Percentiles rank a stretch among this genome's conserved stretches.
phyloP scores from a whole-genome alignment of 257 asterid species.

The Fraxinus quadrangulata region DNA sequence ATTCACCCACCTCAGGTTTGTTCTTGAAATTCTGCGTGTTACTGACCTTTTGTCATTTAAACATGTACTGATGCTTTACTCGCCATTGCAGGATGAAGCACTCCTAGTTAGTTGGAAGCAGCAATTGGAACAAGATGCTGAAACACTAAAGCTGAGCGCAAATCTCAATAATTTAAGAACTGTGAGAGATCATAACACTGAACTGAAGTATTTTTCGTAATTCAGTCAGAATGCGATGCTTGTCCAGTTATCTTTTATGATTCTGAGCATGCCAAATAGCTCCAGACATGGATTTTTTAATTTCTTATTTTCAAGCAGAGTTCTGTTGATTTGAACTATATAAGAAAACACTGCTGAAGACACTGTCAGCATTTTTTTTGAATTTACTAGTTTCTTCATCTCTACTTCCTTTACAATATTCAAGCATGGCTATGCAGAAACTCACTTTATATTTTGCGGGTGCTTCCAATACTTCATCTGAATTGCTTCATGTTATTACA shows the following conservation, averaged over 20 bases:
- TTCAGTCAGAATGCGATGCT: neutral
- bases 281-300: neutral
- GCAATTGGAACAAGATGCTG: conserved; percentile 82
- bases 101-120: conserved; percentile 81
- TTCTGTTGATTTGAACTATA: neutral
- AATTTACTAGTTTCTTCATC: neutral
- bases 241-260: neutral
- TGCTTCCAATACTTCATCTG: conserved; percentile 8
- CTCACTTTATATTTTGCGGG: conserved; percentile 7
- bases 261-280: neutral
- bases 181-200: conserved; percentile 45
- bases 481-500: conserved; percentile 26
- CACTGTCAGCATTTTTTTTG: neutral
- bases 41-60: conserved; percentile 19
- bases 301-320: neutral
- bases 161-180: conserved; percentile 71
- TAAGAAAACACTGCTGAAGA: neutral
- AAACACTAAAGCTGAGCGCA: conserved; percentile 71
- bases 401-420: neutral
- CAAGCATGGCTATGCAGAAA: neutral
- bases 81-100: conserved; percentile 69
- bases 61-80: conserved; percentile 28
- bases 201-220: neutral
- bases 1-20: conserved; percentile 86
- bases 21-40: conserved; percentile 14